Evolutionary conservation across 441 rosid species (phyloP).

Genomic region (Bocquillonia castaneifolia): DNA sequence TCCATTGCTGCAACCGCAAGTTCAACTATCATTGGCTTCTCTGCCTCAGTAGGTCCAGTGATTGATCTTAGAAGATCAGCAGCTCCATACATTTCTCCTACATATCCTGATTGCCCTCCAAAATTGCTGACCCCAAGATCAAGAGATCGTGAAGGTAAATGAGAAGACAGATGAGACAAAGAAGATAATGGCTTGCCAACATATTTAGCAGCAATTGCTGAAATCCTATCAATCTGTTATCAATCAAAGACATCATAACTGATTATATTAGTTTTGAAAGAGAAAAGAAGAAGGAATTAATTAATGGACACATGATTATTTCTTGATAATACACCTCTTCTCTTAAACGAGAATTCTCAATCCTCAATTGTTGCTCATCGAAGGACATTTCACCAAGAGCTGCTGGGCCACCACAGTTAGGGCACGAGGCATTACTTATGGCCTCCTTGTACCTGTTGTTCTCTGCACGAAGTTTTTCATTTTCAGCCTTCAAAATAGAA

Average conservation of each 20-base stretch:
- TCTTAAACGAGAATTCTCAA: conserved; percentile 77
- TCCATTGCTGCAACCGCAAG: conserved; percentile 98
- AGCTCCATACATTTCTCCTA: conserved; percentile 71
- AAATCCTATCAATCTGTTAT: conserved; percentile 79
- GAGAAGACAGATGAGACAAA: conserved; percentile 43
- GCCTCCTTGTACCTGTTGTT: conserved; percentile 87
- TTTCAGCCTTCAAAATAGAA: conserved; percentile 60
- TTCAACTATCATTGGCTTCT: conserved; percentile 88
- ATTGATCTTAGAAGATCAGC: conserved; percentile 58
- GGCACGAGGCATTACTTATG: conserved; percentile 75
- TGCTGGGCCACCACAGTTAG: conserved; percentile 87
- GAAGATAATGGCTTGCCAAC: conserved; percentile 76
- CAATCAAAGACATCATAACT: background rate
- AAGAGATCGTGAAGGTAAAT: conserved; percentile 55
- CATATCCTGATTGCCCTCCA: conserved; percentile 55
- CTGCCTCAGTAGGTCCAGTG: conserved; percentile 66
- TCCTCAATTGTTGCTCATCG: conserved; percentile 89
- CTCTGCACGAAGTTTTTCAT: conserved; percentile 79
- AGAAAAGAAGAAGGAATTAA: background rate
- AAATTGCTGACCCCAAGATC: conserved; percentile 63
- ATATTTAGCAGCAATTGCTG: conserved; percentile 83
- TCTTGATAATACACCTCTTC: conserved; percentile 61
- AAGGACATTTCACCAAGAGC: conserved; percentile 96
- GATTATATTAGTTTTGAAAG: too few species aligned
- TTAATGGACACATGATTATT: background rate